Conservation (phyloP, 495 filamentous ascomycete genomes). For the Trichoderma asperelloides region DNA sequence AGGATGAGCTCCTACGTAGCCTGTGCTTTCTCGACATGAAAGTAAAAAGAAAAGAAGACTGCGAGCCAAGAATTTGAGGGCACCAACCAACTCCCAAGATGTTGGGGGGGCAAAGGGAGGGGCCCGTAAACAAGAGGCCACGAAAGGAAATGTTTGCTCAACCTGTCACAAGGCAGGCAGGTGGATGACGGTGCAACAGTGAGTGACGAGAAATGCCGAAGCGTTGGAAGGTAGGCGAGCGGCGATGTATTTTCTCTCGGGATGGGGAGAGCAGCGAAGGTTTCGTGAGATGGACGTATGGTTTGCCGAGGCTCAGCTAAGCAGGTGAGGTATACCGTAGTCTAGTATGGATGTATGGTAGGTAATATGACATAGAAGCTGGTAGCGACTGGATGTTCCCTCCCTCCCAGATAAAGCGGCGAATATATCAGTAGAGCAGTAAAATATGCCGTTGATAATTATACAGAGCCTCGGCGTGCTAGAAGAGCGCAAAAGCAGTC, state of each 20-base stretch:
- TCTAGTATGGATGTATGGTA: too few relatives aligned
- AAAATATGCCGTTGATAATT: too few relatives aligned
- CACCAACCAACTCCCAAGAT: neutral
- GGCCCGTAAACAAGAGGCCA: neutral
- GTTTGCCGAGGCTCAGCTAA: neutral
- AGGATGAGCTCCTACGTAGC: neutral
- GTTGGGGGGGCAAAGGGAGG: neutral
- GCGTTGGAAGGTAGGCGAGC: neutral
- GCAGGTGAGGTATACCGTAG: neutral
- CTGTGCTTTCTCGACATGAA: neutral
- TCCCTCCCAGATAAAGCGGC: neutral
- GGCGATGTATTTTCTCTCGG: neutral
- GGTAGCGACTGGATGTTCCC: neutral
- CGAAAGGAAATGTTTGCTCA: conserved; percentile 8
- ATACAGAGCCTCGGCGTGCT: too few relatives aligned
- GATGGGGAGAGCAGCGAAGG: neutral
- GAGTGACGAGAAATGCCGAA: conserved; percentile 4
- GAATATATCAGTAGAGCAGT: neutral
- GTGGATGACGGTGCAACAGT: conserved; percentile 6
- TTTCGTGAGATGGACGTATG: neutral
- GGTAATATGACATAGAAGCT: too few relatives aligned
- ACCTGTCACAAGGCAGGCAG: conserved; percentile 6
- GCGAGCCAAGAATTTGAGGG: neutral
- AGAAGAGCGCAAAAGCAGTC: neutral
- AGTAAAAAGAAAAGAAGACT: neutral